Percentiles rank a stretch among this genome's conserved stretches.
Conservation (phyloP, 2,329 filamentous ascomycete species). For the Diaporthe ilicicola region DNA sequence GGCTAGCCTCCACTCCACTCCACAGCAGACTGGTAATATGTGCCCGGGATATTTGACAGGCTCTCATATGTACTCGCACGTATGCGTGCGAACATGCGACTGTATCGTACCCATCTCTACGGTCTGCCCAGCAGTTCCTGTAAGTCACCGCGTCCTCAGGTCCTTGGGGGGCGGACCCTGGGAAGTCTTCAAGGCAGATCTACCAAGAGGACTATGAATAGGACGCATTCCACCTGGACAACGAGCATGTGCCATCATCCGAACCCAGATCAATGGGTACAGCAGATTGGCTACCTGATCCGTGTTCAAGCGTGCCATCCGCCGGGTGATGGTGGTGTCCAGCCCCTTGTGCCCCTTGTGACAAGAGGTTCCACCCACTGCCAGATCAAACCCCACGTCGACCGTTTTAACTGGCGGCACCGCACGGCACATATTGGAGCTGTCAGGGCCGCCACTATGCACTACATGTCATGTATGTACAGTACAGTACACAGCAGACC, state of each 20-base stretch:
- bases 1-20: no score
- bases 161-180: no score
- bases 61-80: no score
- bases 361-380: not conserved
- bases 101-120: no score
- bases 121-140: no score
- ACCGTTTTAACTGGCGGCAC: not conserved
- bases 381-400: constrained; percentile 9
- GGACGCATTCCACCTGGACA: not conserved
- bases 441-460: not conserved
- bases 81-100: no score
- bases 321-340: not conserved
- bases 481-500: not conserved
- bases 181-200: no score
- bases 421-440: no score
- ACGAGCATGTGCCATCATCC: not conserved
- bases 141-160: no score
- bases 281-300: not conserved
- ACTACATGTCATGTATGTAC: not conserved
- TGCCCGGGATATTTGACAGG: no score
- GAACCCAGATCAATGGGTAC: not conserved
- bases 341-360: not conserved
- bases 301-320: not conserved
- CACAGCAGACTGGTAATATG: no score
- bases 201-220: no score